These are phyloP conservation scores for Termitomyces sp. DNA, from an alignment of 768 basidiomycete genomes.

Conservation along the genomic window DNA sequence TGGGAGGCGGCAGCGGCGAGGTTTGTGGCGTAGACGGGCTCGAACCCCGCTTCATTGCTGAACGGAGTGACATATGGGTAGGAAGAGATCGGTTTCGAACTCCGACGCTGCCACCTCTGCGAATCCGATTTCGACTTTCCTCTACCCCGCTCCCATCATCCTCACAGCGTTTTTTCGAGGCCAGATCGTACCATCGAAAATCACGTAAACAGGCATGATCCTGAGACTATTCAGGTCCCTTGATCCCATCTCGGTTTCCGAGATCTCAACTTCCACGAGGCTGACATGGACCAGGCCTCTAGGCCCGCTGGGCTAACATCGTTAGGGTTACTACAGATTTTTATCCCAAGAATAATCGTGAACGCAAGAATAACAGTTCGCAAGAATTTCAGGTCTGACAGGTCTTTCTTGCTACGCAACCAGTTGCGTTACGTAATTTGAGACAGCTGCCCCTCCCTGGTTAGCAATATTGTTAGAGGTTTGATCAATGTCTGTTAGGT, in stretches of 20 bases:
- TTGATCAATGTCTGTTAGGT: too few species aligned
- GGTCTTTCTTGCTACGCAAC: background rate
- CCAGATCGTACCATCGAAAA: background rate
- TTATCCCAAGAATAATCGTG: too few species aligned
- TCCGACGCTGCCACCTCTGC: slow-evolving; percentile 6
- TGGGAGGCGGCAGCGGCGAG: slow-evolving; percentile 11
- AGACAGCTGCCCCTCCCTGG: too few species aligned
- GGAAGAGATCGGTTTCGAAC: slow-evolving; percentile 10
- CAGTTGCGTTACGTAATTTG: too few species aligned
- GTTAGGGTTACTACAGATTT: background rate
- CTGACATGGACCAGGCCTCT: background rate
- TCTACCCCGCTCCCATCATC: background rate
- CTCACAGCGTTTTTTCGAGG: background rate
- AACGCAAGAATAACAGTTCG: too few species aligned
- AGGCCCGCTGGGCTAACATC: background rate
- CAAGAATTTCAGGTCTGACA: background rate
- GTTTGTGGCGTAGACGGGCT: slow-evolving; percentile 22
- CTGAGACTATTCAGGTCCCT: background rate
- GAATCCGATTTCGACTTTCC: background rate
- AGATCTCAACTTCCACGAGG: background rate
- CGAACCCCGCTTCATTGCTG: slow-evolving; percentile 46
- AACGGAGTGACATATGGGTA: slow-evolving; percentile 34
- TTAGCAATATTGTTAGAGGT: too few species aligned
- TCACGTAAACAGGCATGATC: background rate
- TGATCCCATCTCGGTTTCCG: background rate